Evolutionary conservation across 768 basidiomycete genomes (phyloP), one percentile per base, ranked within the genome.

Genomic region (Leccinellum albellum): DNA sequence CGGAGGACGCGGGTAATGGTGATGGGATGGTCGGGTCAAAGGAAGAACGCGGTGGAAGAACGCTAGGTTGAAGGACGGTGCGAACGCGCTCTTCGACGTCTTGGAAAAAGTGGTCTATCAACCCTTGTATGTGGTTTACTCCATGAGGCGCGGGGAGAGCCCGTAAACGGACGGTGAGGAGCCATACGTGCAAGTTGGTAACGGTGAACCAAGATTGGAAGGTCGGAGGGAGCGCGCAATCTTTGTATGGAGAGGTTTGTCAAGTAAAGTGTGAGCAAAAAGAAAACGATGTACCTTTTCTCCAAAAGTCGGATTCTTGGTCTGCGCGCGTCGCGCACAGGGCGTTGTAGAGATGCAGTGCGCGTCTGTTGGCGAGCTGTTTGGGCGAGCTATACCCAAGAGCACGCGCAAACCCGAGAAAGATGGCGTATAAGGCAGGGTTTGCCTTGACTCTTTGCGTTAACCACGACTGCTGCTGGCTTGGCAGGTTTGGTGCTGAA

Each of bases 191-290:
- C 28, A 98, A 79, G 61, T 95, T 94, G 28, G 92, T 92, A 51
- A 97, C 75, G 4, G 91, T 91, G 75, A 98, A 98, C 91, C 94
- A 98, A 15, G 96, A 91, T 66, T 98, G 95, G 73, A 96, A 97
- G 0, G 96, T 97, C 13, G 88, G 88, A 10, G 95, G 94, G 6
- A 98, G 79, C 57, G 79, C 79, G 66, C 91, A 96, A 58, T 84
- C 95, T 97, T 42, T 10, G 0, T 32, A 54, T 28, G 52, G 44
- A 15, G 52, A 57, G 32, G 3, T 17, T 59, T 29, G 52, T 50
- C 46, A 26, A 14, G n/a, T 14, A 23, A 14, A 9, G 8, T 14
- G 32, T 14, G 13, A 4, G 20, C 2, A 23, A 28, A 58, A 47
- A 5, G 4, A 20, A 49, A 4, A 21, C n/a, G n/a, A 10, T 77